A percentile compares a stretch with the other conserved stretches of the same genome.
These are phyloP conservation scores for Helotiales sp. DNA, from an alignment of 2,329 filamentous ascomycete species.

Conservation along the genomic window DNA sequence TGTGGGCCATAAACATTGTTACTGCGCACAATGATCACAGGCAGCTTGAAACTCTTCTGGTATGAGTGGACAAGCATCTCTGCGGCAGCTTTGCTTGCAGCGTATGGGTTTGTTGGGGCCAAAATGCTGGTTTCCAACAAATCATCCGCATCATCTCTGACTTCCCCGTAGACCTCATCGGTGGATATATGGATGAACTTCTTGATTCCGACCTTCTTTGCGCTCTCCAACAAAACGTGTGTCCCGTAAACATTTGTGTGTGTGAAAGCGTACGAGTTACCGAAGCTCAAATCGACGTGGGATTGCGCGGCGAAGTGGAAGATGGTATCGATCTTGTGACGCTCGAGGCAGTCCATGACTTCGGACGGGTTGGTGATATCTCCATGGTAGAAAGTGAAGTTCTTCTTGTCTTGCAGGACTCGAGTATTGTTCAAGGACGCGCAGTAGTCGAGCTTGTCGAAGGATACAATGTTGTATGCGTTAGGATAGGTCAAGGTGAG, in stretches of 20 bases:
- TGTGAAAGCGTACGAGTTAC: slow-evolving; percentile 81
- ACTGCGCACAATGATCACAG: slow-evolving; percentile 77
- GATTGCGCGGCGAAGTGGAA: slow-evolving; percentile 88
- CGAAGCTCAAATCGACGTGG: slow-evolving; percentile 82
- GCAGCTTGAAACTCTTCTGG: slow-evolving; percentile 80
- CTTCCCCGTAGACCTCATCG: slow-evolving; percentile 85
- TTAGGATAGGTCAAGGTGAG: slow-evolving; percentile 74
- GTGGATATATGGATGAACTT: slow-evolving; percentile 84
- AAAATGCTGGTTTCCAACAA: slow-evolving; percentile 75
- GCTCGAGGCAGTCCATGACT: slow-evolving; percentile 72
- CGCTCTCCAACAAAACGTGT: slow-evolving; percentile 80
- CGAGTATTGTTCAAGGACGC: slow-evolving; percentile 80
- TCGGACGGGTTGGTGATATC: slow-evolving; percentile 75
- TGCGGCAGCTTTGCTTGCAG: slow-evolving; percentile 79
- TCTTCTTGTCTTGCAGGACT: slow-evolving; percentile 67
- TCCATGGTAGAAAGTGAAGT: slow-evolving; percentile 81
- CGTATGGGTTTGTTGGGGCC: slow-evolving; percentile 81
- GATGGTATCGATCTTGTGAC: slow-evolving; percentile 76
- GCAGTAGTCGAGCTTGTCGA: slow-evolving; percentile 86
- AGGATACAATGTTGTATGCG: slow-evolving; percentile 79
- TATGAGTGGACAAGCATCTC: slow-evolving; percentile 91
- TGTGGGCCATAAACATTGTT: slow-evolving; percentile 89
- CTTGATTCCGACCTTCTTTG: slow-evolving; percentile 71
- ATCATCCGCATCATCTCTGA: slow-evolving; percentile 73
- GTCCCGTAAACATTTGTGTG: slow-evolving; percentile 83